Conservation (phyloP, 768 basidiomycete species). For the Dentipellis sp. region DNA sequence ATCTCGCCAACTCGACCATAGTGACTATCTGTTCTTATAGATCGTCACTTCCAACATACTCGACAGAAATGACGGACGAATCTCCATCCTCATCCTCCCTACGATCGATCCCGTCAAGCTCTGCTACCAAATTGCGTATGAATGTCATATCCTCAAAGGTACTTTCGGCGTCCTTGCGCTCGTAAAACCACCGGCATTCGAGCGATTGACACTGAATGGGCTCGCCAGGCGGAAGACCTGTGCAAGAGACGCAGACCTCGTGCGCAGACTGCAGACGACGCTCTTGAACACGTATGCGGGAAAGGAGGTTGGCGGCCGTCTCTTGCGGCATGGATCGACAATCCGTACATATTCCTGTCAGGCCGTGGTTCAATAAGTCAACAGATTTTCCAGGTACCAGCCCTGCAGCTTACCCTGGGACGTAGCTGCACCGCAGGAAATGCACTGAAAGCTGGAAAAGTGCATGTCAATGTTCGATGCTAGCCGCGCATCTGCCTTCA, state of each 20-base stretch:
- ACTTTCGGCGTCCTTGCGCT: slow-evolving; percentile 22
- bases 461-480: slow-evolving; percentile 61
- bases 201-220: slow-evolving; percentile 32
- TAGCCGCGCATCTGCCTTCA: slow-evolving; percentile 15
- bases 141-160: slow-evolving; percentile 6
- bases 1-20: too few species aligned
- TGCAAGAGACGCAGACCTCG: slow-evolving; percentile 33
- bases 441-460: slow-evolving; percentile 61
- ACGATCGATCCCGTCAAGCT: not conserved
- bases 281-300: slow-evolving; percentile 24
- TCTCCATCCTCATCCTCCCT: too few species aligned
- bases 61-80: too few species aligned
- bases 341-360: slow-evolving; percentile 26
- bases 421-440: slow-evolving; percentile 54
- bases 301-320: slow-evolving; percentile 25
- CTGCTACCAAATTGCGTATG: slow-evolving; percentile 6
- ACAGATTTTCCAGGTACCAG: not conserved
- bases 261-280: slow-evolving; percentile 22
- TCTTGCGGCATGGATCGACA: slow-evolving; percentile 20
- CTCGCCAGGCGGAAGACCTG: slow-evolving; percentile 23
- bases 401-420: slow-evolving; percentile 33
- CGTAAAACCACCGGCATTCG: slow-evolving; percentile 38
- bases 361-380: not conserved
- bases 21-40: too few species aligned
- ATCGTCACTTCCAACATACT: too few species aligned